Conservation (phyloP, 2,329 filamentous ascomycete genomes). For the Akanthomyces lecanii region DNA sequence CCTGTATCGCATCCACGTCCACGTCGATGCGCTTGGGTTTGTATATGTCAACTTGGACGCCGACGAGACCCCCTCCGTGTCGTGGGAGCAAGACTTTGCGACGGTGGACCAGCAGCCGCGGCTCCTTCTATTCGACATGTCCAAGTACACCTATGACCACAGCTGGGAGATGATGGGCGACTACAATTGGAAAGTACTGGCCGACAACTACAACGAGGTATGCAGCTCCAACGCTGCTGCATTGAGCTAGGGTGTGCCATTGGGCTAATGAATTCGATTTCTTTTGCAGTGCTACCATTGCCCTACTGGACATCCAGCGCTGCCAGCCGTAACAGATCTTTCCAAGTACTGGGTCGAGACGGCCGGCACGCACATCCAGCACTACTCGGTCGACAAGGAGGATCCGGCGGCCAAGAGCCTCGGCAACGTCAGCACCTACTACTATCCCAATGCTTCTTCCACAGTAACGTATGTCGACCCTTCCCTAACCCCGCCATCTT, state of each 20-base stretch:
- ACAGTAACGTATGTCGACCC: slow-evolving; percentile 34
- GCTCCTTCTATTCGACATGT: slow-evolving; percentile 24
- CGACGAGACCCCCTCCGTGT: slow-evolving; percentile 30
- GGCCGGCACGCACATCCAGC: slow-evolving; percentile 39
- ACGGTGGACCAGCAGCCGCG: slow-evolving; percentile 24
- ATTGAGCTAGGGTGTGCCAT: too few species aligned
- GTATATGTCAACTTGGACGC: slow-evolving; percentile 49
- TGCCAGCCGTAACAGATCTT: slow-evolving; percentile 52
- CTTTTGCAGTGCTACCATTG: slow-evolving; percentile 42
- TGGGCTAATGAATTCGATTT: background rate
- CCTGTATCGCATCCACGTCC: slow-evolving; percentile 43
- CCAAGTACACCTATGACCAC: slow-evolving; percentile 27
- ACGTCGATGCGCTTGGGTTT: slow-evolving; percentile 42
- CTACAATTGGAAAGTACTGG: slow-evolving; percentile 38
- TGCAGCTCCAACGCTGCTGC: too few species aligned
- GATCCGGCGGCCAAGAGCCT: slow-evolving; percentile 31
- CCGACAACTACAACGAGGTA: slow-evolving; percentile 45
- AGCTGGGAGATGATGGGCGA: slow-evolving; percentile 32
- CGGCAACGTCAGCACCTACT: slow-evolving; percentile 34
- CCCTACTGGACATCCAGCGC: slow-evolving; percentile 54
- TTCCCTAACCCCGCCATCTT: background rate
- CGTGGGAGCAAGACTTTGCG: slow-evolving; percentile 41
- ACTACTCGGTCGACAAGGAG: slow-evolving; percentile 33
- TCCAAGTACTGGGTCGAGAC: slow-evolving; percentile 50
- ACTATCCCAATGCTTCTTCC: slow-evolving; percentile 37